A percentile compares a stretch with the other conserved stretches of the same genome.
phyloP scores from a whole-genome alignment of 441 rosid species.

The Arabidopsis lyrata region DNA sequence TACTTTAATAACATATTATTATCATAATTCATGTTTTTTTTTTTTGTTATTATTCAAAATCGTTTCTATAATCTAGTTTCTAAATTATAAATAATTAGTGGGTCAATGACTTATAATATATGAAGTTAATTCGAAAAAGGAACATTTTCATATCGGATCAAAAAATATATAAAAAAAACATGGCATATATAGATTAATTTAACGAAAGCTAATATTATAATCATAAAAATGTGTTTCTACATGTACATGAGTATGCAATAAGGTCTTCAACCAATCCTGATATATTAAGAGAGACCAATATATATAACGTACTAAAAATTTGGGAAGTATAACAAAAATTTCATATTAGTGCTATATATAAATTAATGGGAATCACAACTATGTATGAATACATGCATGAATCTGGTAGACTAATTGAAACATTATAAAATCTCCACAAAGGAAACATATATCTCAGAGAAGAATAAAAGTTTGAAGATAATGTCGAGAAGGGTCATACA shows the following conservation, averaged over 20 bases:
- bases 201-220: slow-evolving; percentile 4
- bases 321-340: neutral
- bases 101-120: neutral
- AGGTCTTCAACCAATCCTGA: slow-evolving; percentile 2
- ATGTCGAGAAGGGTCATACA: slow-evolving; percentile 7
- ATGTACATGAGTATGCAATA: neutral
- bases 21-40: neutral
- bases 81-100: neutral
- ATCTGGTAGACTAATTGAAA: slow-evolving; percentile 5
- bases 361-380: slow-evolving; percentile 7
- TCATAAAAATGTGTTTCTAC: neutral
- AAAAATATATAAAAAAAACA: too few species aligned
- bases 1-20: neutral
- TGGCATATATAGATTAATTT: neutral
- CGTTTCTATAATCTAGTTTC: neutral
- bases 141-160: neutral
- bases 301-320: neutral
- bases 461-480: slow-evolving; percentile 31
- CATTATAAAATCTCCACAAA: slow-evolving; percentile 18
- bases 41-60: too few species aligned
- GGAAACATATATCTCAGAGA: neutral
- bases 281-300: neutral
- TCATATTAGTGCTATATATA: neutral
- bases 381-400: slow-evolving; percentile 7
- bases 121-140: neutral